Base-by-base conservation (phyloP, 1,284 basidiomycete genomes). In the Austropuccinia psidii region DNA sequence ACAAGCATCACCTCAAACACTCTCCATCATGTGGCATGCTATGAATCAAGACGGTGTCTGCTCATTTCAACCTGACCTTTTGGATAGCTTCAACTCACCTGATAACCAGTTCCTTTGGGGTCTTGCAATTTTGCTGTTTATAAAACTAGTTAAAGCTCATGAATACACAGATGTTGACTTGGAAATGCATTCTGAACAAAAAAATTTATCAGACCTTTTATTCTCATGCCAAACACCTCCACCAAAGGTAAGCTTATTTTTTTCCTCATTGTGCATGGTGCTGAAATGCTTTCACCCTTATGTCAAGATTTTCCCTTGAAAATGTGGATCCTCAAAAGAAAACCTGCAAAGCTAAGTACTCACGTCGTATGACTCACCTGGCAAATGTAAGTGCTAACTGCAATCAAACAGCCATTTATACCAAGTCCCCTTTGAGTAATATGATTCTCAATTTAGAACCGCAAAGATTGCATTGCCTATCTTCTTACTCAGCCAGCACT, bases 51-150 rank as follows among this genome's bases (percentile, higher is more conserved):
- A 13, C 5, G 41, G 57, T 21, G 55, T 72, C 17, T 24, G 47
- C 39, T 52, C 55, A 49, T 72, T 72, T 50, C 15, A 47, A 21
- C 68, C 68, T 5, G 68, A 72, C 54, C 54, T 72, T 8, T 13
- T 19, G 13, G 31, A 15, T 11, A 31, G 33, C 15, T 13, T 33
- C 31, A n/a, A 31, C 1, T 21, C 58, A n/a, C 8, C 45, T 4
- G 41, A 61, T 33, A 72, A 72, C 21, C 5, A 37, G 4, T 72
- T 62, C 43, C 68, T 72, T 1, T 72, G 57, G 43, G 24, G 58
- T 31, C 57, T 72, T 35, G 68, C 58, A 8, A 29, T 49, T 39
- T 17, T 29, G 7, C 50, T 43, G 1, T 61, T 62, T 17, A 72
- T 72, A 15, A 62, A 49, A 33, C 43, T 72, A 21, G 57, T 72